A percentile compares a stretch with the other conserved stretches of the same genome.
phyloP scores from a whole-genome alignment of 768 basidiomycete species.

The Boletus sensibilis region DNA sequence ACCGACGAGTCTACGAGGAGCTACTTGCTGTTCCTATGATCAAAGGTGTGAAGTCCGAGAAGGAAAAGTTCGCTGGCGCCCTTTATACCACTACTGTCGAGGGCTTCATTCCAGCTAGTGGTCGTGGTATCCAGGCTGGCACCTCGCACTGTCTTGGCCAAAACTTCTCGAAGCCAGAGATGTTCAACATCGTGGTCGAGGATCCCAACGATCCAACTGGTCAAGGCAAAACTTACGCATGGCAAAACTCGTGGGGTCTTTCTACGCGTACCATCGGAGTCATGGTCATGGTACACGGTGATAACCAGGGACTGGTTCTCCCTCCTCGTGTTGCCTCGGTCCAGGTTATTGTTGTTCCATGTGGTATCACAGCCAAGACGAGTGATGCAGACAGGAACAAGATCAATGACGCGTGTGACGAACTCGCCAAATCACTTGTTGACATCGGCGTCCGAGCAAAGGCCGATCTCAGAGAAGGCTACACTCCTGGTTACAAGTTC shows the following conservation, averaged over 20 bases:
- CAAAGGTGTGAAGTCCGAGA: constrained; percentile 95
- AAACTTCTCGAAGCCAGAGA: constrained; percentile 93
- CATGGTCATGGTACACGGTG: constrained; percentile 99
- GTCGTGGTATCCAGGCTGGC: constrained; percentile 96
- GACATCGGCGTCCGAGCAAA: constrained; percentile 77
- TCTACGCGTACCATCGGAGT: constrained; percentile 96
- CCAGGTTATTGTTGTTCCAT: constrained; percentile 90
- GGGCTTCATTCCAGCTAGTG: constrained; percentile 95
- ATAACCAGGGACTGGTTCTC: constrained; percentile 94
- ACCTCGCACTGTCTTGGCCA: constrained; percentile 98
- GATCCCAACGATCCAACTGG: constrained; percentile 76
- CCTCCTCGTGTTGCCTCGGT: constrained; percentile 95
- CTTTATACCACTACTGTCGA: constrained; percentile 98
- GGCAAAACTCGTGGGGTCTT: constrained; percentile 99
- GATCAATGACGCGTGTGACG: constrained; percentile 77
- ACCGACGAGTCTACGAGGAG: constrained; percentile 94
- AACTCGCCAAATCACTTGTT: constrained; percentile 70
- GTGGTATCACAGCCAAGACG: constrained; percentile 88
- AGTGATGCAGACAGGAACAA: constrained; percentile 60
- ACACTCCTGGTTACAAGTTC: constrained; percentile 99
- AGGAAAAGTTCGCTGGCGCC: constrained; percentile 98
- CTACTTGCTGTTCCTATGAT: constrained; percentile 97
- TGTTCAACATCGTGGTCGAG: constrained; percentile 98
- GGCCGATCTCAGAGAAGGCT: constrained; percentile 91
- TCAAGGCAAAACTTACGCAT: constrained; percentile 75